These are phyloP conservation scores for Ascocoryne sarcoides DNA, from an alignment of 2,329 filamentous ascomycete species.

Conservation along the genomic window DNA sequence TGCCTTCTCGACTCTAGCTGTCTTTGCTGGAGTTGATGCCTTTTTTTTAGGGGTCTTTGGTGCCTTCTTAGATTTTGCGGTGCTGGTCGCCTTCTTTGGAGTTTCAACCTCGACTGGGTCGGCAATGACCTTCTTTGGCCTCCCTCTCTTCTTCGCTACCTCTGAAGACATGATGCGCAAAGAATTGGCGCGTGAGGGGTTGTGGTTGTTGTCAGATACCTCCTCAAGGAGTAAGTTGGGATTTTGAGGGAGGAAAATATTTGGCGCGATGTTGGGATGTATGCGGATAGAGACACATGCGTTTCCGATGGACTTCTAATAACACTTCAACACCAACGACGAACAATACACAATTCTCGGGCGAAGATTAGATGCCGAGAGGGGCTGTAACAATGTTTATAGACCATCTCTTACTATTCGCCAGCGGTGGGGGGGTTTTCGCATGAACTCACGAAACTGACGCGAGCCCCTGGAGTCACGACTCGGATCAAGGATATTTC, in stretches of 20 bases:
- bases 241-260: no score
- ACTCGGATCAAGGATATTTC: not conserved
- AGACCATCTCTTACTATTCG: no score
- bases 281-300: no score
- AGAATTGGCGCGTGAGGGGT: not conserved
- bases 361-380: no score
- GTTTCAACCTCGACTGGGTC: constrained; percentile 17
- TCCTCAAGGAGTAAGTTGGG: not conserved
- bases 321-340: no score
- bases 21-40: constrained; percentile 8
- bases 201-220: not conserved
- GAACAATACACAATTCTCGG: no score
- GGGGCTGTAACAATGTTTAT: no score
- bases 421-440: constrained; percentile 3
- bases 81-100: constrained; percentile 9
- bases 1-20: constrained; percentile 4
- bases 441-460: constrained; percentile 19
- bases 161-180: constrained; percentile 18
- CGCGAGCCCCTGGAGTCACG: constrained; percentile 15
- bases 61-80: constrained; percentile 19
- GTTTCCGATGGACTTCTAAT: no score
- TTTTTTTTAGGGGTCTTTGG: constrained; percentile 9
- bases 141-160: constrained; percentile 24
- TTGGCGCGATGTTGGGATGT: not conserved
- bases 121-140: constrained; percentile 24